Percentiles rank a stretch among this genome's conserved stretches.
Conservation (phyloP, 1,284 basidiomycete species). For the Cerioporus squamosus region DNA sequence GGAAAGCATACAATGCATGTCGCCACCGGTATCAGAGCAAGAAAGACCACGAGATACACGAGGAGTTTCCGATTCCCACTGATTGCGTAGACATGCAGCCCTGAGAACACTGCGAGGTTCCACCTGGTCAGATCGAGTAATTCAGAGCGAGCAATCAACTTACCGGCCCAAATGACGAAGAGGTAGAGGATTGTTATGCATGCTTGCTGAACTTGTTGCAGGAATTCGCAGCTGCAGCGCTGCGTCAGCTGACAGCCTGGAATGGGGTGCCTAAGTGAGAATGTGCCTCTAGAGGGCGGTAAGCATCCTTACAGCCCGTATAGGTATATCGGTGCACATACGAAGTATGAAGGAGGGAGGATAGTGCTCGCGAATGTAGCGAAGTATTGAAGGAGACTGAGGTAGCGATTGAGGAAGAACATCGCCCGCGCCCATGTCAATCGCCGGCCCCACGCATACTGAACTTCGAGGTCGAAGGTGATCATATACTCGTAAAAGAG, state of each 20-base stretch:
- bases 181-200: slow-evolving; percentile 2
- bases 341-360: not conserved
- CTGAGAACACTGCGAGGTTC: slow-evolving; percentile 1
- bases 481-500: slow-evolving; percentile 5
- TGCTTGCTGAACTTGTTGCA: not conserved
- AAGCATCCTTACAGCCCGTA: not conserved
- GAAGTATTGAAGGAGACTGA: slow-evolving; percentile 1
- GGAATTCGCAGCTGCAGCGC: slow-evolving; percentile 1
- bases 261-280: not conserved
- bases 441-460: slow-evolving; percentile 1
- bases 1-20: not conserved
- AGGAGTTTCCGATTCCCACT: not conserved
- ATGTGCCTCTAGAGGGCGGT: not conserved
- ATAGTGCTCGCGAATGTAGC: not conserved
- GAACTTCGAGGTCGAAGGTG: slow-evolving; percentile 6
- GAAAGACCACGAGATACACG: not conserved
- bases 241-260: not conserved
- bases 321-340: not conserved
- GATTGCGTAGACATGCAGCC: slow-evolving; percentile 3
- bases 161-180: slow-evolving; percentile 10
- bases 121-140: not conserved
- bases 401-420: slow-evolving; percentile 12
- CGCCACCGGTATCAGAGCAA: not conserved
- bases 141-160: not conserved
- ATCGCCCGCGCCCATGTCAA: slow-evolving; percentile 3